Percentiles rank a stretch among this genome's conserved stretches.
phyloP scores from a whole-genome alignment of 139 green algal species.

The Coccomyxa sp. region DNA sequence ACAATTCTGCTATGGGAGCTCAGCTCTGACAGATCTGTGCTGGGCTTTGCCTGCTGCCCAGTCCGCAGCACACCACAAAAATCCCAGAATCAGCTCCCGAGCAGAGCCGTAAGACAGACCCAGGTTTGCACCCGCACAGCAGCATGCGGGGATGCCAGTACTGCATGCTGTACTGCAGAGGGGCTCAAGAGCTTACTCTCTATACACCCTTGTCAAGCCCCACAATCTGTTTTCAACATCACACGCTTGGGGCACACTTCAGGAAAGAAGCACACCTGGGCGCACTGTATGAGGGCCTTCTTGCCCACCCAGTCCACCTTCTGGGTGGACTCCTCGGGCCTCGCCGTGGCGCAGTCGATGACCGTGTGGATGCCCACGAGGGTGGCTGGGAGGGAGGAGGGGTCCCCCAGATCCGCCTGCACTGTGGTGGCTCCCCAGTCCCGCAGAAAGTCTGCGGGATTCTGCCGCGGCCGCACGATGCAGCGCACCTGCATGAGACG shows the following conservation, averaged over 20 bases:
- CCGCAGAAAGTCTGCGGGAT: conserved; percentile 95
- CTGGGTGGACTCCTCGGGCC: conserved; percentile 90
- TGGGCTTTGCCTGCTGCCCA: too few relatives aligned
- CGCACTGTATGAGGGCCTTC: conserved; percentile 93
- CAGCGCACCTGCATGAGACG: conserved; percentile 66
- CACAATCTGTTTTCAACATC: too few relatives aligned
- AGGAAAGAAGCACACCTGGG: conserved; percentile 36
- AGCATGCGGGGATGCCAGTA: too few relatives aligned
- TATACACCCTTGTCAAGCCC: too few relatives aligned
- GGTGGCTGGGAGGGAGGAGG: conserved; percentile 86
- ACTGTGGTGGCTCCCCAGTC: conserved; percentile 97
- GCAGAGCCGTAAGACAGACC: too few relatives aligned
- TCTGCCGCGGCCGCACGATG: conserved; percentile 86
- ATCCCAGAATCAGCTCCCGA: too few relatives aligned
- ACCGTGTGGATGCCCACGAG: conserved; percentile 94
- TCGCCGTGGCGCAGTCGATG: conserved; percentile 95
- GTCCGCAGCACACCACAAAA: too few relatives aligned
- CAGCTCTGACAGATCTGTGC: too few relatives aligned
- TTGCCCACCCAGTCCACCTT: conserved; percentile 98
- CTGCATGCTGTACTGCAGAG: too few relatives aligned
- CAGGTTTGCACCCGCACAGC: too few relatives aligned
- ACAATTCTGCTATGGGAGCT: too few relatives aligned
- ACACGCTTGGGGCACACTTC: not conserved
- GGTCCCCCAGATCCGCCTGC: conserved; percentile 91
- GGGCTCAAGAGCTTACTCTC: too few relatives aligned